phyloP scores from a whole-genome alignment of 2,329 filamentous ascomycete species.

The Apiospora sp. region DNA sequence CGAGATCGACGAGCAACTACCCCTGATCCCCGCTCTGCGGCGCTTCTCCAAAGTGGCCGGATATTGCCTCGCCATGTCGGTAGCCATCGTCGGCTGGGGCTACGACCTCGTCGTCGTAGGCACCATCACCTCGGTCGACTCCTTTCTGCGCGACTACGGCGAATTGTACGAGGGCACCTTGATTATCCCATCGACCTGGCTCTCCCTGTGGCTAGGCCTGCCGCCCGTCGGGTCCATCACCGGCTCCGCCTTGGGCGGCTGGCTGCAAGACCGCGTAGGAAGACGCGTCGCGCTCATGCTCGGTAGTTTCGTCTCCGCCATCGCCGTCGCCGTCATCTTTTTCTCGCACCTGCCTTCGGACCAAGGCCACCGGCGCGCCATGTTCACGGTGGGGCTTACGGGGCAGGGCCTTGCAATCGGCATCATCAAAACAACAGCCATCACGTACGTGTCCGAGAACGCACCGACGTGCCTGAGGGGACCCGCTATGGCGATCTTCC shows the following conservation, averaged over 20 bases:
- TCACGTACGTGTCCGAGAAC: constrained; percentile 61
- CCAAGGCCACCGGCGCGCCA: constrained; percentile 32
- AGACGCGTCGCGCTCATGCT: constrained; percentile 46
- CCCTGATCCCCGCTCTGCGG: constrained; percentile 17
- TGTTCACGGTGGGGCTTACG: constrained; percentile 55
- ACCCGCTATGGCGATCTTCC: constrained; percentile 56
- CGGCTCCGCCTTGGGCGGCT: constrained; percentile 48
- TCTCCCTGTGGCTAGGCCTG: constrained; percentile 53
- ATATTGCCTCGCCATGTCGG: constrained; percentile 28
- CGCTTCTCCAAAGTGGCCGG: constrained; percentile 26
- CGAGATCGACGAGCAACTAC: constrained; percentile 16
- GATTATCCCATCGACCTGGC: constrained; percentile 52
- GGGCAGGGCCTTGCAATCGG: constrained; percentile 55
- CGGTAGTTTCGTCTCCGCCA: constrained; percentile 47
- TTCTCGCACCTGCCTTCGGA: constrained; percentile 41
- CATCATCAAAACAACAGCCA: constrained; percentile 50
- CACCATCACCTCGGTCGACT: constrained; percentile 23
- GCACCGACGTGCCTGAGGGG: constrained; percentile 54
- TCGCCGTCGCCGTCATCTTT: constrained; percentile 47
- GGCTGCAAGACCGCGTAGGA: constrained; percentile 50
- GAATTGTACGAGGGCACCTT: constrained; percentile 39
- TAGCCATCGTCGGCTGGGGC: constrained; percentile 27
- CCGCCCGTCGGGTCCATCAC: constrained; percentile 48
- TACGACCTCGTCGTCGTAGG: constrained; percentile 29
- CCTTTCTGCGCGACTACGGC: constrained; percentile 43